Conservation (phyloP, 768 basidiomycete species). For the Phaeotremella skinneri region DNA sequence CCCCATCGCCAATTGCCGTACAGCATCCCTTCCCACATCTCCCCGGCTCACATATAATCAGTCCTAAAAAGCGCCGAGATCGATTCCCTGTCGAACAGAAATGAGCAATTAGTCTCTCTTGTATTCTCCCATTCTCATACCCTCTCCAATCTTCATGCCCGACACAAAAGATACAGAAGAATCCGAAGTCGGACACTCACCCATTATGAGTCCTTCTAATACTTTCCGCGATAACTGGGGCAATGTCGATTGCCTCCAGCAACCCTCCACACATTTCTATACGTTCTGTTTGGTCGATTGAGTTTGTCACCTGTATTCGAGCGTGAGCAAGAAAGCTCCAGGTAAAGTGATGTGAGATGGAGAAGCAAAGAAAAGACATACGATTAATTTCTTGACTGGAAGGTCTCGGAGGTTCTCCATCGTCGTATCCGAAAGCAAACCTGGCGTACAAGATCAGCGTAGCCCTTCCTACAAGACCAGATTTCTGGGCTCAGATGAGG, state of each 20-base stretch:
- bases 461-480: not conserved
- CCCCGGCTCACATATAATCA: constrained; percentile 21
- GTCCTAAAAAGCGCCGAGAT: constrained; percentile 50
- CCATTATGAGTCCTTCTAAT: constrained; percentile 95
- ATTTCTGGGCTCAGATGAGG: not conserved
- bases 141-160: no score
- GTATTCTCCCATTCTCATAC: constrained; percentile 1
- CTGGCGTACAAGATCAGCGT: constrained; percentile 48
- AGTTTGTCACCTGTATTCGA: constrained; percentile 80
- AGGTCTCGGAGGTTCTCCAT: constrained; percentile 69
- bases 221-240: constrained; percentile 90
- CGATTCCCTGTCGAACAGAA: constrained; percentile 36
- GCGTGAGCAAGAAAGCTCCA: not conserved
- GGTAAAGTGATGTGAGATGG: not conserved
- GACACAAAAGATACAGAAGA: not conserved
- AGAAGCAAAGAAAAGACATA: constrained; percentile 46
- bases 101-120: constrained; percentile 6
- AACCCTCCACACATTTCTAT: constrained; percentile 71
- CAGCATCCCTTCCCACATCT: not conserved
- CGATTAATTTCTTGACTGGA: constrained; percentile 85
- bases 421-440: constrained; percentile 87
- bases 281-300: constrained; percentile 75
- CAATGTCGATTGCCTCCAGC: constrained; percentile 92
- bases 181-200: constrained; percentile 24
- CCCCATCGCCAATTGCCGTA: not conserved